phyloP scores from a whole-genome alignment of 164 flowering plant genomes.

The Vitis rupestris region DNA sequence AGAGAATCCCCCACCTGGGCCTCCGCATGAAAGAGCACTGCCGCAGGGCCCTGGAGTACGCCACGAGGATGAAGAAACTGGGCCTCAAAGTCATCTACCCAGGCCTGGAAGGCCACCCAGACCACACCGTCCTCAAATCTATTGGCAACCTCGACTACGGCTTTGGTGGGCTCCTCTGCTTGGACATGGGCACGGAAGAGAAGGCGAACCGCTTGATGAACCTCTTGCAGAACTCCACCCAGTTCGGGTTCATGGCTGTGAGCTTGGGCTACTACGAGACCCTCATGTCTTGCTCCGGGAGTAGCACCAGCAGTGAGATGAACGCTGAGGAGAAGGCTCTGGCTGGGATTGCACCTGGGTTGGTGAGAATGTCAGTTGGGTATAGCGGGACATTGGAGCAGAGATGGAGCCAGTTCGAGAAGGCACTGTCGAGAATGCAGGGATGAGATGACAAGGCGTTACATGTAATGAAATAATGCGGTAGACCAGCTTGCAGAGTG shows the following conservation, averaged over 20 bases:
- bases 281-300: constrained; percentile 94
- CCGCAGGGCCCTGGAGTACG: constrained; percentile 60
- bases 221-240: constrained; percentile 65
- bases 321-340: constrained; percentile 55
- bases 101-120: constrained; percentile 87
- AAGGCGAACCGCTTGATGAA: constrained; percentile 70
- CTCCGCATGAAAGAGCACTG: constrained; percentile 89
- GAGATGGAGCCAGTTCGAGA: constrained; percentile 80
- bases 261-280: constrained; percentile 96
- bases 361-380: constrained; percentile 90
- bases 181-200: constrained; percentile 90
- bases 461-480: too few relatives aligned
- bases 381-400: constrained; percentile 85
- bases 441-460: constrained; percentile 1
- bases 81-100: constrained; percentile 92
- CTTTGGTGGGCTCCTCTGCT: constrained; percentile 70
- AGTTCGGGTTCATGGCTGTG: constrained; percentile 92
- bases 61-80: constrained; percentile 71
- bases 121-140: constrained; percentile 56
- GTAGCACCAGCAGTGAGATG: constrained; percentile 92
- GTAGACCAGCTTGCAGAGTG: too few relatives aligned
- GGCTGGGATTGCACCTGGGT: constrained; percentile 88
- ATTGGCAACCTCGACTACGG: constrained; percentile 71
- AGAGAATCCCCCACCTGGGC: constrained; percentile 79
- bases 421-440: constrained; percentile 57